Base-by-base conservation (phyloP, 2,329 filamentous ascomycete species). In the Penicillium sp. region DNA sequence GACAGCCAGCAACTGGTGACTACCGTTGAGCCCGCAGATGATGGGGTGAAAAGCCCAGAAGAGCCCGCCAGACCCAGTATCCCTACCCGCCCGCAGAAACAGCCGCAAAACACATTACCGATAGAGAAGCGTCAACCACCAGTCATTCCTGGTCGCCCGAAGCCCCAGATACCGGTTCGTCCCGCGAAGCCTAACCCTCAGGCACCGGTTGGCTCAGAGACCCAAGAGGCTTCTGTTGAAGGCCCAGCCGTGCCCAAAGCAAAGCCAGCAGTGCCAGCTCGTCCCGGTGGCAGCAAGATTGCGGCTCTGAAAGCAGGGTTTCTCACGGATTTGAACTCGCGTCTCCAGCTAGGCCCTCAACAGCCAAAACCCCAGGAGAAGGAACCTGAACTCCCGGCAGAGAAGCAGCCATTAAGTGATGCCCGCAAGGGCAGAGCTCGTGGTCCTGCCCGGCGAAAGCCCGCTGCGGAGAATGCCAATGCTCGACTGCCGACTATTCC, bases 261-360 rank as follows among this genome's bases (percentile, higher is more conserved):
- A n/a, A 98, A 97, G 72, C 93, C 95, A 4, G 84, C 87, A 0
- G 84, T 98, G 2, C 93, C 95, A 11, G 84, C 87, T 14, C 86
- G 91, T 46, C 90, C 92, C 2, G 82, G 83, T 44, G 90, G 90
- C 10, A 85, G 87, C 67, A 98, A 98, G 79, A 96, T 99, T 71
- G 91, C 93, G 16, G 90, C 91, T 24, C 79, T 99, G 31, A 92
- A 96, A 75, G 90, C 90, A 37, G 91, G 90, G 3, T 98, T 99
- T 74, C 87, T 99, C 83, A 92, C 87, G 45, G 93, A 98, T 69
- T 79, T 99, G 43, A 96, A 98, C 75, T 93, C 91, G 67, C 89
- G 92, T 49, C 81, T 99, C 27, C 88, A 91, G 70, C 78, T 96
- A 35, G 95, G 95, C 1, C 93, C 93, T n/a, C 87, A 90, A 65